phyloP scores from a whole-genome alignment of 2,329 filamentous ascomycete genomes.

The Calonectria naviculata region DNA sequence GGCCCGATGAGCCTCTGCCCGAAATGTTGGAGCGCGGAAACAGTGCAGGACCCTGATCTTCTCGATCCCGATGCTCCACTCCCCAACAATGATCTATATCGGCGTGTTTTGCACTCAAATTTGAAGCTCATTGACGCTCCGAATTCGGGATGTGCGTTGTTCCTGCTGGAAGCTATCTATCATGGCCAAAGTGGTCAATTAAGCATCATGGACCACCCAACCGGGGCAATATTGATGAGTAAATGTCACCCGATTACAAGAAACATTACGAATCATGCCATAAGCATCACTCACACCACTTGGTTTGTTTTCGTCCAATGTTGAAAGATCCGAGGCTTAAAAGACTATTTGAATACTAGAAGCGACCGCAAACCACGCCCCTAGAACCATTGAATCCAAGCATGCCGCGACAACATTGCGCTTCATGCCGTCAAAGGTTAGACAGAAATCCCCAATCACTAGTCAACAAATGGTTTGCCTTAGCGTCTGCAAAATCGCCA shows the following conservation, averaged over 20 bases:
- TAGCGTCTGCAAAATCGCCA: no score
- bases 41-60: neutral
- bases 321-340: no score
- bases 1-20: neutral
- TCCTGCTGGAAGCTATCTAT: neutral
- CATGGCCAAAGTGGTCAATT: neutral
- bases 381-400: neutral
- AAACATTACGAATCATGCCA: neutral
- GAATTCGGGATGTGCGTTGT: neutral
- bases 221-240: no score
- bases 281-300: neutral
- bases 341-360: neutral
- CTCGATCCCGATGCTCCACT: neutral
- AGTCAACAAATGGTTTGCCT: neutral
- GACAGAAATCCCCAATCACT: neutral
- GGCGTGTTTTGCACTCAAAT: neutral
- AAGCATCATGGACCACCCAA: neutral
- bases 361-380: neutral
- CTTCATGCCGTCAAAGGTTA: neutral
- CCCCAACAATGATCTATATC: neutral
- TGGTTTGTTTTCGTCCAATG: neutral
- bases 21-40: neutral
- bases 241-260: neutral
- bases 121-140: neutral
- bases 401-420: neutral